Evolutionary conservation across 371 early-diverging fungal species (phyloP).

Genomic region (Apophysomyces trapeziformis): DNA sequence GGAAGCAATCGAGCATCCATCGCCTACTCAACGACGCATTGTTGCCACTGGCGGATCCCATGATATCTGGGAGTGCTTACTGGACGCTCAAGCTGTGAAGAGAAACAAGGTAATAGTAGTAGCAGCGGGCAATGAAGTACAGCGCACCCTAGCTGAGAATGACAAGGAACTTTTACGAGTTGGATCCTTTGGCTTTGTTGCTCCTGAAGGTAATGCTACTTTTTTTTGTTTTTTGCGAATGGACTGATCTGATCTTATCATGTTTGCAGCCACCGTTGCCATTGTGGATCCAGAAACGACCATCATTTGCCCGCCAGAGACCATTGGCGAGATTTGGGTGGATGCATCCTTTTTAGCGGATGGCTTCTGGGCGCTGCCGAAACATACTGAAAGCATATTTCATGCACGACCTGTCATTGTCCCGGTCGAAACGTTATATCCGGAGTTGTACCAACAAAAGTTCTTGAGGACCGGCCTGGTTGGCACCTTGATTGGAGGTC

Average conservation of each 20-base stretch:
- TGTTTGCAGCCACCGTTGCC: conserved; percentile 60
- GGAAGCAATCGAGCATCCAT: conserved; percentile 13
- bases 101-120: conserved; percentile 45
- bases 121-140: conserved; percentile 46
- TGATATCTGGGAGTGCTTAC: conserved; percentile 48
- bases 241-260: background rate
- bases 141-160: conserved; percentile 12
- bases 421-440: conserved; percentile 46
- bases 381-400: conserved; percentile 73
- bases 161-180: conserved; percentile 12
- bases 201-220: conserved; percentile 54
- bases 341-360: conserved; percentile 68
- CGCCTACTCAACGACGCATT: conserved; percentile 15
- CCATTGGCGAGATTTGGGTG: conserved; percentile 84
- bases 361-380: conserved; percentile 78
- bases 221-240: background rate
- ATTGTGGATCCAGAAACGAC: conserved; percentile 81
- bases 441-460: conserved; percentile 49
- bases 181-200: conserved; percentile 59
- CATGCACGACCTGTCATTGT: conserved; percentile 62
- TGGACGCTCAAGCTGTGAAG: conserved; percentile 54
- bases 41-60: conserved; percentile 47
- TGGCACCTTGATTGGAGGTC: conserved; percentile 73
- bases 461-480: conserved; percentile 78
- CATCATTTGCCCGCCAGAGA: conserved; percentile 68